Evolutionary conservation across 192 early-diverging fungal species (phyloP).

Genomic region (Umbelopsis isabellina): DNA sequence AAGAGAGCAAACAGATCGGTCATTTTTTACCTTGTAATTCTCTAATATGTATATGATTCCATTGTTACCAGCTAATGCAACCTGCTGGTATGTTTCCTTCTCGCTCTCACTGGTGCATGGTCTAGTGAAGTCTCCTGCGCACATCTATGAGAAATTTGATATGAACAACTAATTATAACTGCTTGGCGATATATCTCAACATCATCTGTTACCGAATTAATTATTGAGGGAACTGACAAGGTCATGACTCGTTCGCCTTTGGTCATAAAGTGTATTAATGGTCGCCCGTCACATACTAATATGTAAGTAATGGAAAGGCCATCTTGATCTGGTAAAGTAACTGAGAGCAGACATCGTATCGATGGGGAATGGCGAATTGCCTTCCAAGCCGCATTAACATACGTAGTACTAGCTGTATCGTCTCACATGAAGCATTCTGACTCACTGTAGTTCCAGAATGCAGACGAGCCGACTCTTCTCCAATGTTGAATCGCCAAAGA

Average conservation of each 20-base stretch:
- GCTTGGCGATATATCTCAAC: background rate
- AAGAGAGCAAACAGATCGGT: background rate
- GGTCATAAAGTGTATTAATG: constrained; percentile 39
- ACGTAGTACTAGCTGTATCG: background rate
- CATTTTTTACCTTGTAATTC: constrained; percentile 32
- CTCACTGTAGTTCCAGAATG: constrained; percentile 7
- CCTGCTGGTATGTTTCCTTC: constrained; percentile 23
- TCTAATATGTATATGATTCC: constrained; percentile 37
- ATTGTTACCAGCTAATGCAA: constrained; percentile 37
- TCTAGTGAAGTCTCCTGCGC: constrained; percentile 33
- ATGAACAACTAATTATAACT: background rate
- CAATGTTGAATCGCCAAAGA: constrained; percentile 38
- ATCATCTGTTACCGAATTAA: constrained; percentile 31
- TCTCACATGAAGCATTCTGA: background rate
- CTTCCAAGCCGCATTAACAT: background rate
- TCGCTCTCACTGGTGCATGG: background rate
- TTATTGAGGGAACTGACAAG: constrained; percentile 23
- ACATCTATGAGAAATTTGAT: constrained; percentile 24
- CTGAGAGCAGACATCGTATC: constrained; percentile 34
- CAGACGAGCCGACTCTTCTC: constrained; percentile 32
- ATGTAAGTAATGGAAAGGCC: constrained; percentile 35
- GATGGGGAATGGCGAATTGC: constrained; percentile 24
- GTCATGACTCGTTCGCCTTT: constrained; percentile 32
- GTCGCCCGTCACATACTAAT: constrained; percentile 37
- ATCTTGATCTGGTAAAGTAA: constrained; percentile 29